These are phyloP conservation scores for Tetracentron sinense DNA, from an alignment of 164 flowering plant genomes.

Conservation along the genomic window DNA sequence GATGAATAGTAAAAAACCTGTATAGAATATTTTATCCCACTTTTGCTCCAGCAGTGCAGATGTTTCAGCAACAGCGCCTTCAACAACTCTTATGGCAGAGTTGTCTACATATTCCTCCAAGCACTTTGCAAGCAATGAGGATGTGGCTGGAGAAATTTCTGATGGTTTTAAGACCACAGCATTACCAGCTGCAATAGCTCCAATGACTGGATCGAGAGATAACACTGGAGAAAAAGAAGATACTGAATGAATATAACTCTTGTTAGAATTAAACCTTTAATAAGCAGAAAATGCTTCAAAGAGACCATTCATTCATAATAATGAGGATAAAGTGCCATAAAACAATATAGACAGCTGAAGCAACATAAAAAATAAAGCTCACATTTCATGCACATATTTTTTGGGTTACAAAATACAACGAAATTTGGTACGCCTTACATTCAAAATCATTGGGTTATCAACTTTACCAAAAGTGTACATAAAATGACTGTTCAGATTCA, in stretches of 20 bases:
- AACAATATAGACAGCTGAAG: neutral
- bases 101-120: slow-evolving; percentile 55
- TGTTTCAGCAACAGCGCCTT: slow-evolving; percentile 76
- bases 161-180: slow-evolving; percentile 85
- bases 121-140: slow-evolving; percentile 55
- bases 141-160: slow-evolving; percentile 78
- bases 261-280: neutral
- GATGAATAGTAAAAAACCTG: slow-evolving; percentile 44
- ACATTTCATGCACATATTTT: neutral
- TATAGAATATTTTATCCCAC: slow-evolving; percentile 94
- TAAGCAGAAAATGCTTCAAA: neutral
- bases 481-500: too few relatives aligned
- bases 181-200: slow-evolving; percentile 94
- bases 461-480: too few relatives aligned
- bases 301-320: neutral
- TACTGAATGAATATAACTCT: too few relatives aligned
- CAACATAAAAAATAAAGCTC: neutral
- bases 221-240: slow-evolving; percentile 60
- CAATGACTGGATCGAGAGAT: slow-evolving; percentile 81
- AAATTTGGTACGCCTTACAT: too few relatives aligned
- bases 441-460: too few relatives aligned
- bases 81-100: slow-evolving; percentile 73
- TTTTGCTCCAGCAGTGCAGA: slow-evolving; percentile 72
- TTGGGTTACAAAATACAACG: neutral
- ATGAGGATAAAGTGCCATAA: neutral